phyloP scores from a whole-genome alignment of 2,329 filamentous ascomycete genomes.

The Parastagonospora avenae region DNA sequence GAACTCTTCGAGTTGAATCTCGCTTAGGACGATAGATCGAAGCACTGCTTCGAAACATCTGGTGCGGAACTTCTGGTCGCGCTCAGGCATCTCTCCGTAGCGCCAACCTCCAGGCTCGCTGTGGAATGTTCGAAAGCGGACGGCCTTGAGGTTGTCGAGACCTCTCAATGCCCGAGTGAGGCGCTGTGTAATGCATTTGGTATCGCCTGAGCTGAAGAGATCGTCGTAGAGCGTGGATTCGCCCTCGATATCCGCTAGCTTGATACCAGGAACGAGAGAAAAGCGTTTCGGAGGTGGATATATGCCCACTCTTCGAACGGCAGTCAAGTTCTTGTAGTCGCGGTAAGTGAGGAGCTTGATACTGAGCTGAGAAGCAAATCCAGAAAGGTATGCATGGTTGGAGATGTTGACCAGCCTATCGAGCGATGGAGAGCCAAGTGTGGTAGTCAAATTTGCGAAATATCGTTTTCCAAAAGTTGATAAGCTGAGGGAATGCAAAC shows the following conservation, averaged over 20 bases:
- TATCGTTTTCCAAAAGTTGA: constrained; percentile 26
- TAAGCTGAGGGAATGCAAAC: constrained; percentile 26
- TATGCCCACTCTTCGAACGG: constrained; percentile 28
- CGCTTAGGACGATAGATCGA: constrained; percentile 25
- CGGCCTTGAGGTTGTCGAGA: constrained; percentile 20
- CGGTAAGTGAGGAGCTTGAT: constrained; percentile 29
- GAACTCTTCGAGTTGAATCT: constrained; percentile 25
- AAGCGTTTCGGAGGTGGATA: constrained; percentile 39
- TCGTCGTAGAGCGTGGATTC: constrained; percentile 30
- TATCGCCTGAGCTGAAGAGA: constrained; percentile 16
- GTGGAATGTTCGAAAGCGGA: constrained; percentile 25
- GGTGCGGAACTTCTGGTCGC: constrained; percentile 21
- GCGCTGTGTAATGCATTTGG: constrained; percentile 21
- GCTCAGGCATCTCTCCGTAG: constrained; percentile 7
- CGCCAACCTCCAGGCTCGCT: constrained; percentile 13
- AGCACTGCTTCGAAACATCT: constrained; percentile 30
- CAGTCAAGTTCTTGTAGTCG: constrained; percentile 26
- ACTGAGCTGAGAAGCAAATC: constrained; percentile 25
- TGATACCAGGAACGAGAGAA: constrained; percentile 19
- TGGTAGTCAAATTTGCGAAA: constrained; percentile 28
- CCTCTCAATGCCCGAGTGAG: constrained; percentile 21
- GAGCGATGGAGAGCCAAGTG: constrained; percentile 31
- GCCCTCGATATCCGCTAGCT: constrained; percentile 18
- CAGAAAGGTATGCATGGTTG: constrained; percentile 17
- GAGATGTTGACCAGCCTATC: constrained; percentile 24